Evolutionary conservation across 2,329 filamentous ascomycete species (phyloP).

Genomic region (Fusarium transvaalense): DNA sequence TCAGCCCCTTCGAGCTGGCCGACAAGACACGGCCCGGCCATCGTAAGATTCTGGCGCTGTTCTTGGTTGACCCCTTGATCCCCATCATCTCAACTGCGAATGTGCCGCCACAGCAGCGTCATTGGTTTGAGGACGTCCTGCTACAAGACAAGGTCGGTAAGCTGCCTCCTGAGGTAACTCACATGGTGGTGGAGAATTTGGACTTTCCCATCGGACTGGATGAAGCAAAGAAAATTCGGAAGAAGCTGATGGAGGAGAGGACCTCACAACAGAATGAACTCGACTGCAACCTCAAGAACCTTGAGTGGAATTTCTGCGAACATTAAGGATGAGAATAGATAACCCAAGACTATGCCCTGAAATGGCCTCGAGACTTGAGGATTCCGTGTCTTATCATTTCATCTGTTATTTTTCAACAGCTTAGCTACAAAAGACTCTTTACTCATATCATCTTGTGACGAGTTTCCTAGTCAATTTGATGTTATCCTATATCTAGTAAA

Average conservation of each 20-base stretch:
- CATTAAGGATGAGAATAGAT: no score
- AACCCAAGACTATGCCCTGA: no score
- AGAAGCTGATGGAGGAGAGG: constrained; percentile 34
- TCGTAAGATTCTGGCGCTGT: constrained; percentile 70
- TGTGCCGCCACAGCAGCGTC: constrained; percentile 58
- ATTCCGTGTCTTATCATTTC: no score
- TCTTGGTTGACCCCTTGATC: constrained; percentile 68
- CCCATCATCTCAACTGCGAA: constrained; percentile 60
- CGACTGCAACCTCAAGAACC: background rate
- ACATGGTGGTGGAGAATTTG: constrained; percentile 32
- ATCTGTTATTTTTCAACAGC: no score
- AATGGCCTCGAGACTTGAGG: no score
- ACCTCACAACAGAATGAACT: constrained; percentile 8
- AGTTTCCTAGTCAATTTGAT: no score
- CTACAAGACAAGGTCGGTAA: constrained; percentile 13
- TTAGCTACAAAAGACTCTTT: no score
- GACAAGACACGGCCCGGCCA: constrained; percentile 68
- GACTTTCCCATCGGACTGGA: constrained; percentile 34
- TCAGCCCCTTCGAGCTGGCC: constrained; percentile 63
- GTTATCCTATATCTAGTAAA: no score
- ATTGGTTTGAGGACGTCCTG: constrained; percentile 52
- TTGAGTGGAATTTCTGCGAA: constrained; percentile 39
- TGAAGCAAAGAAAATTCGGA: constrained; percentile 32
- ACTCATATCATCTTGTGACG: no score
- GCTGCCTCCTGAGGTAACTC: constrained; percentile 29